Evolutionary conservation across 306 rosid genomes (phyloP), one percentile per base, ranked within the genome.

Genomic region (Delonix regia): DNA sequence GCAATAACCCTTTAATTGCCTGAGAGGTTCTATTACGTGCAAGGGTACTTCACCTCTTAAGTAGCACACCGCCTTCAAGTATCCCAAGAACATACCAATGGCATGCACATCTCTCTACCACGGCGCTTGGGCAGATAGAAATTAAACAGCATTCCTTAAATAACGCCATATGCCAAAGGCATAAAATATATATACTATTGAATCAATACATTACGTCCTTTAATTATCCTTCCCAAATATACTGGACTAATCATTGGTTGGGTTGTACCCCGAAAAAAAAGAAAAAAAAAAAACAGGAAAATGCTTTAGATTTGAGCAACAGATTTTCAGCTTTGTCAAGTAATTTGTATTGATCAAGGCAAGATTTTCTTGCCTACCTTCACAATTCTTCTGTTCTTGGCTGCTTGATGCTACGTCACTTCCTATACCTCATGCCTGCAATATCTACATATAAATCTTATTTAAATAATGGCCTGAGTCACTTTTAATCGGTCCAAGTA

Each of bases 341-440:
- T 33, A 45, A 30, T 34, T 52, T 15, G 64, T 60, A 45, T 44
- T 9, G 14, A 76, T 25, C 24, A 22, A 71, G 39, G 34, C 18
- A 63, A 73, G 9, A 68, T 41, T 22, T 66, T 77, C 72, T 48
- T 53, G 55, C 53, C 78, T 48, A 73, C 49, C 67, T 66, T 73
- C 65, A 48, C 28, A 61, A 47, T 36, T 83, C 19, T 36, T 25
- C n/a, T 22, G 63, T 51, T 61, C 41, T 72, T 78, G 51, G 68
- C 72, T 49, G 53, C 38, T 68, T 67, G 38, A 79, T 49, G 74
- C 28, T n/a, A 27, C 34, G 49, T 19, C 15, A 28, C 51, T 33
- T 71, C 30, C 48, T 38, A 73, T 68, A 52, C 19, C 69, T 22
- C 70, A 22, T 38, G 73, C 82, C 77, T 70, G 83, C 80, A 78